phyloP scores from a whole-genome alignment of 345 rosid species.

The Citrus reticulata region DNA sequence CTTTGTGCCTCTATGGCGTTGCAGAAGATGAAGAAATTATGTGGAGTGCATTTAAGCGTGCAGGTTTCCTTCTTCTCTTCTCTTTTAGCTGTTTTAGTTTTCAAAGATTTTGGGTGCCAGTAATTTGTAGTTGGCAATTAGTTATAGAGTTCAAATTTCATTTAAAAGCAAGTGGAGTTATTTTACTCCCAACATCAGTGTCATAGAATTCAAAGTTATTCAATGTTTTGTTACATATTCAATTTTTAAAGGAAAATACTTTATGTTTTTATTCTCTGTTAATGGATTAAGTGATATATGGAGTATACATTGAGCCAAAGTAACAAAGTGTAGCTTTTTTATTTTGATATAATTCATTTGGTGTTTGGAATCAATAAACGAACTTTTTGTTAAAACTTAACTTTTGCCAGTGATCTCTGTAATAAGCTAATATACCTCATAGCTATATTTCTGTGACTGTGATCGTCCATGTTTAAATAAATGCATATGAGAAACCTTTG shows the following conservation, averaged over 20 bases:
- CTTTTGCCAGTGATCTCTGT: neutral
- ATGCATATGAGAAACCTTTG: neutral
- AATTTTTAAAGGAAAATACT: neutral
- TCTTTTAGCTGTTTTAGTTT: neutral
- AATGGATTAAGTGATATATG: neutral
- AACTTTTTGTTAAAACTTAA: neutral
- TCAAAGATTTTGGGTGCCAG: neutral
- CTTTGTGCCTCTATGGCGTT: slow-evolving; percentile 80
- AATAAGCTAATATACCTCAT: neutral
- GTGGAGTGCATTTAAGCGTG: slow-evolving; percentile 76
- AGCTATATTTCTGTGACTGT: neutral
- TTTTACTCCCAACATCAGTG: neutral
- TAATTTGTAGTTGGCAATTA: neutral
- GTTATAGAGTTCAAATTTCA: neutral
- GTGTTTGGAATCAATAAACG: neutral
- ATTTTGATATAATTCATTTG: neutral
- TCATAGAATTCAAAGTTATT: neutral
- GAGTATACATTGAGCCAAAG: neutral
- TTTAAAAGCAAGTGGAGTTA: slow-evolving; percentile 5
- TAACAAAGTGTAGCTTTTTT: neutral
- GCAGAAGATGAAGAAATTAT: slow-evolving; percentile 87
- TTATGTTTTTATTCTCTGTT: neutral
- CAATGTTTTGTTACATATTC: neutral
- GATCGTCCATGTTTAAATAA: neutral
- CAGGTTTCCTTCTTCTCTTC: slow-evolving; percentile 46